Evolutionary conservation across 352 stramenopile species (phyloP).

Genomic region (Elongisporangium undulatum): DNA sequence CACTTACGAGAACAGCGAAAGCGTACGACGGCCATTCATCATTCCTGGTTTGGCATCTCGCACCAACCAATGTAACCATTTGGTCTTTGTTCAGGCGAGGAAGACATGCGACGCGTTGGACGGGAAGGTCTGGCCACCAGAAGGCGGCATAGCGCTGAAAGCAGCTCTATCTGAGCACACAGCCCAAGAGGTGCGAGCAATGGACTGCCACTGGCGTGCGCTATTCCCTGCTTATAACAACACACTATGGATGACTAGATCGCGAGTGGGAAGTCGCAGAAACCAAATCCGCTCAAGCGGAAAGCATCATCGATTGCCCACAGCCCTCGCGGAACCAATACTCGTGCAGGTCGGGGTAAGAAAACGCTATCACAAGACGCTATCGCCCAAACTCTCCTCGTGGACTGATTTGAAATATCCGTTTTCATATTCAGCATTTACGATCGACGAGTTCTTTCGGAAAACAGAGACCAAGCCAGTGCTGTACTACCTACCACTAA

Average conservation of each 20-base stretch:
- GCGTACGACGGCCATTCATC: conserved; percentile 28
- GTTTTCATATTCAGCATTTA: conserved; percentile 11
- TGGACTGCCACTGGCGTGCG: neutral
- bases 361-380: neutral
- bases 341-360: neutral
- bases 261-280: conserved; percentile 15
- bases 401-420: neutral
- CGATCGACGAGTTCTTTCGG: conserved; percentile 72
- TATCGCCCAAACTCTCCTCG: neutral
- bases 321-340: neutral
- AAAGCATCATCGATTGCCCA: conserved; percentile 5
- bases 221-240: neutral
- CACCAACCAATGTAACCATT: too few relatives aligned
- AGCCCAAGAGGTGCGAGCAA: conserved; percentile 36
- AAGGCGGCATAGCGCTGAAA: conserved; percentile 43
- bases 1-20: conserved; percentile 49
- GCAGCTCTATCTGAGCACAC: conserved; percentile 31
- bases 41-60: too few relatives aligned
- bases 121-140: conserved; percentile 58
- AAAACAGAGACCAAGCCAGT: conserved; percentile 76
- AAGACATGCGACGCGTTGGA: conserved; percentile 42
- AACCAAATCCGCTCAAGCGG: conserved; percentile 12
- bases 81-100: conserved; percentile 23
- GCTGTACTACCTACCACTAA: conserved; percentile 77
- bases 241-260: conserved; percentile 11